Conservation (phyloP, 345 rosid genomes). For the Eucalyptus erythrocorys region DNA sequence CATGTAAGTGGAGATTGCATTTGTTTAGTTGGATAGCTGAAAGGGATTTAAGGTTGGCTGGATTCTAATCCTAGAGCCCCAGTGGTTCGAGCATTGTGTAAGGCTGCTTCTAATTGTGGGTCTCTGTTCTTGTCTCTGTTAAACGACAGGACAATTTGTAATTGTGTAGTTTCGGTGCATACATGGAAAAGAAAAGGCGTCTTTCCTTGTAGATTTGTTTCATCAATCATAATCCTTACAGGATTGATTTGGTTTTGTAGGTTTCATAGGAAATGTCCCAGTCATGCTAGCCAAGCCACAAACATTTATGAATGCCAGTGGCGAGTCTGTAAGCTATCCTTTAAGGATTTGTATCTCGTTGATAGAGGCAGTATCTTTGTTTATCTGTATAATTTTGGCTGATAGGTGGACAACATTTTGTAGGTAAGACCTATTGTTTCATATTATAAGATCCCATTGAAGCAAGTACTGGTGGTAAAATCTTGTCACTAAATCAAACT, state of each 20-base stretch:
- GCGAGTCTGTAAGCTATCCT: slow-evolving; percentile 88
- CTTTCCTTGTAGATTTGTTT: neutral
- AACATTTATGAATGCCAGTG: slow-evolving; percentile 91
- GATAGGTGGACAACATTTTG: slow-evolving; percentile 2
- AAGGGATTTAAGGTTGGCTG: neutral
- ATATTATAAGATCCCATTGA: slow-evolving; percentile 80
- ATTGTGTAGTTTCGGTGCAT: neutral
- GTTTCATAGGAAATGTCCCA: slow-evolving; percentile 65
- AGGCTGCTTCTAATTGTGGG: neutral
- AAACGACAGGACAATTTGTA: neutral
- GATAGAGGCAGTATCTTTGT: neutral
- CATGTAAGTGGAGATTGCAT: neutral
- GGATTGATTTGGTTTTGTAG: slow-evolving; percentile 16
- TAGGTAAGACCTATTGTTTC: slow-evolving; percentile 86
- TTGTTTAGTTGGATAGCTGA: neutral
- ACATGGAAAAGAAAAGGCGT: neutral
- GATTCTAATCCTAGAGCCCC: neutral
- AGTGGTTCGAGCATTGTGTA: neutral
- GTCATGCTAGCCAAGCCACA: slow-evolving; percentile 95
- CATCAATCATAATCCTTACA: neutral
- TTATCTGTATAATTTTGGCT: neutral
- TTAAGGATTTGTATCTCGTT: neutral
- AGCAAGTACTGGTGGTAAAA: slow-evolving; percentile 87
- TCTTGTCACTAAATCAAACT: neutral
- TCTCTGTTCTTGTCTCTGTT: neutral